Conservation (phyloP, 495 filamentous ascomycete genomes). For the Rhypophila decipiens region DNA sequence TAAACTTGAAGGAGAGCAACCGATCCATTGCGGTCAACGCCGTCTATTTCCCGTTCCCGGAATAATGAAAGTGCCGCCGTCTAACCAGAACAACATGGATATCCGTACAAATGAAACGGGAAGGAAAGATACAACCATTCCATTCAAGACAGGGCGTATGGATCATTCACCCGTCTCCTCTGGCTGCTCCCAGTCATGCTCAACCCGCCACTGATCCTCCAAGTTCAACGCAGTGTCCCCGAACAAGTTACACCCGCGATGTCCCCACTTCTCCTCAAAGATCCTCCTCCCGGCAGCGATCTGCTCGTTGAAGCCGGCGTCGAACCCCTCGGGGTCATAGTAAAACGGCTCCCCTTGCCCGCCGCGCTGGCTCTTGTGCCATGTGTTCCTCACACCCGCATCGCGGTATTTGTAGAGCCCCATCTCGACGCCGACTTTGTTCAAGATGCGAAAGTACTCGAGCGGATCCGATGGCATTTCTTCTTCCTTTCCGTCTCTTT, state of each 20-base stretch:
- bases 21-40: no score
- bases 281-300: conserved; percentile 45
- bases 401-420: conserved; percentile 37
- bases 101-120: no score
- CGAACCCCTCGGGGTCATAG: conserved; percentile 47
- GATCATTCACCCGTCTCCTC: no score
- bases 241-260: conserved; percentile 44
- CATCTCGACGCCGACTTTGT: conserved; percentile 23
- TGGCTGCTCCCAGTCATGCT: conserved; percentile 31
- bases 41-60: no score
- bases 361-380: conserved; percentile 52
- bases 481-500: not conserved
- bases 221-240: conserved; percentile 29
- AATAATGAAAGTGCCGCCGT: no score
- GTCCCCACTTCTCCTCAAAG: conserved; percentile 53
- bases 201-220: conserved; percentile 46
- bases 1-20: no score
- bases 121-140: no score
- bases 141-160: no score
- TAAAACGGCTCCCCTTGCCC: conserved; percentile 58
- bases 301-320: conserved; percentile 46
- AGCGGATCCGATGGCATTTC: conserved; percentile 16
- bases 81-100: no score
- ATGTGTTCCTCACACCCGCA: conserved; percentile 45
- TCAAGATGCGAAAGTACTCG: conserved; percentile 25